Conservation (phyloP, 495 filamentous ascomycete genomes). For the Xanthoparmelia taractica region DNA sequence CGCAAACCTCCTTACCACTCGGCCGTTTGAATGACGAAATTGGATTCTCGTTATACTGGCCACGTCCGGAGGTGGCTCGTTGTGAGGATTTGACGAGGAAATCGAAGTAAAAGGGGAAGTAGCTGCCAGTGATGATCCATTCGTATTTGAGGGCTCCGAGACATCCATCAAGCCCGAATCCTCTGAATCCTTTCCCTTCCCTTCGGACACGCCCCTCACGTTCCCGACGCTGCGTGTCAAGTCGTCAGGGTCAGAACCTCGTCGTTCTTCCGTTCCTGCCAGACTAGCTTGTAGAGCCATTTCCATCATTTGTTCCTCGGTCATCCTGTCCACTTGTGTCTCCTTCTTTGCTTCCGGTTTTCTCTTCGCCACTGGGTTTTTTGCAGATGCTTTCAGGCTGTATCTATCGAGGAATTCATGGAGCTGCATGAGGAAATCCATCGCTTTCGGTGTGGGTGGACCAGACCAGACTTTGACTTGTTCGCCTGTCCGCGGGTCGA, state of each 20-base stretch:
- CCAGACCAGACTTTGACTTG: constrained; percentile 96
- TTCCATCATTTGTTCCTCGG: constrained; percentile 93
- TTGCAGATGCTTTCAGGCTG: constrained; percentile 74
- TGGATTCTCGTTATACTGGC: constrained; percentile 78
- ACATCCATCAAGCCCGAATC: constrained; percentile 33
- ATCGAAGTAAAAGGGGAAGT: constrained; percentile 58
- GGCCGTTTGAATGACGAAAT: constrained; percentile 72
- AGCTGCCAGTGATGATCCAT: constrained; percentile 20
- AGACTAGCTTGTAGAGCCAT: constrained; percentile 86
- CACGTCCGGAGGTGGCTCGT: constrained; percentile 62
- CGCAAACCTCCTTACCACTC: constrained; percentile 73
- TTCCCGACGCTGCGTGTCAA: constrained; percentile 59
- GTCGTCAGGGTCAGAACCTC: constrained; percentile 68
- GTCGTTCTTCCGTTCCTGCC: constrained; percentile 32
- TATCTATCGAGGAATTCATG: constrained; percentile 95
- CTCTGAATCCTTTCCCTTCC: constrained; percentile 51
- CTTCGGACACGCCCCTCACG: constrained; percentile 39
- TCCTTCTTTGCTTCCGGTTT: constrained; percentile 63
- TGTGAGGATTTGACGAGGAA: constrained; percentile 61
- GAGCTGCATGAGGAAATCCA: constrained; percentile 82
- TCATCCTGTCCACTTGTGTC: constrained; percentile 76
- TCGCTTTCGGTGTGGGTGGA: constrained; percentile 60
- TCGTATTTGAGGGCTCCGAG: constrained; percentile 24
- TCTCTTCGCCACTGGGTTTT: constrained; percentile 81
- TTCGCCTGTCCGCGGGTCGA: constrained; percentile 92